phyloP scores from a whole-genome alignment of 1,284 basidiomycete species.

The Malassezia brasiliensis region DNA sequence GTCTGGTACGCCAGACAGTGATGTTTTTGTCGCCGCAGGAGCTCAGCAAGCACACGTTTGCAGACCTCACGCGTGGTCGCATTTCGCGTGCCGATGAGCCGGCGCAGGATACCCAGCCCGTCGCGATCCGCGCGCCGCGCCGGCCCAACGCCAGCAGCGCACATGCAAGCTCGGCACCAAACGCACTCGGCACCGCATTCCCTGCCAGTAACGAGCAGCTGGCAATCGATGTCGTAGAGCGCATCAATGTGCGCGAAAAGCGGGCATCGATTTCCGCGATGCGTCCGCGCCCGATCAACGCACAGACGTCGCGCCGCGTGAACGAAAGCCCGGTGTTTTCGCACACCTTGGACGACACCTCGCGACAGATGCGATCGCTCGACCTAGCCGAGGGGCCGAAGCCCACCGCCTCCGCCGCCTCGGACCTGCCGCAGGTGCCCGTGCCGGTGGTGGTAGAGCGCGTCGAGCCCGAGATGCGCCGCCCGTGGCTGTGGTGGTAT shows the following conservation, averaged over 20 bases:
- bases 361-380: slow-evolving; percentile 7
- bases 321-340: not conserved
- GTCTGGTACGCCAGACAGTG: slow-evolving; percentile 27
- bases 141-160: not conserved
- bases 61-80: not conserved
- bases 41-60: slow-evolving; percentile 1
- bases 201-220: not conserved
- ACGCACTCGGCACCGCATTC: not conserved
- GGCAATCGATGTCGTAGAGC: slow-evolving; percentile 16
- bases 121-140: not conserved
- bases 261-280: not conserved
- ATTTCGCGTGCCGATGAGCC: not conserved
- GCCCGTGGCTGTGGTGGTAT: slow-evolving; percentile 7
- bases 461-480: slow-evolving; percentile 1
- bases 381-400: slow-evolving; percentile 1
- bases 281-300: not conserved
- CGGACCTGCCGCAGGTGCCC: not conserved
- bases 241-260: not conserved
- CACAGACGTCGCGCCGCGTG: too few species aligned
- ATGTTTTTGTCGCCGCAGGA: slow-evolving; percentile 2
- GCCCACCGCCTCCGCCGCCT: not conserved
- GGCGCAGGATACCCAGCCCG: not conserved
- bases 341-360: not conserved
- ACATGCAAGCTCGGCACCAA: not conserved
- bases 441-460: slow-evolving; percentile 11